A percentile compares a stretch with the other conserved stretches of the same genome.
These are phyloP conservation scores for Cenchrus purpureus DNA, from an alignment of 176 grass and related monocot genomes.

Conservation along the genomic window DNA sequence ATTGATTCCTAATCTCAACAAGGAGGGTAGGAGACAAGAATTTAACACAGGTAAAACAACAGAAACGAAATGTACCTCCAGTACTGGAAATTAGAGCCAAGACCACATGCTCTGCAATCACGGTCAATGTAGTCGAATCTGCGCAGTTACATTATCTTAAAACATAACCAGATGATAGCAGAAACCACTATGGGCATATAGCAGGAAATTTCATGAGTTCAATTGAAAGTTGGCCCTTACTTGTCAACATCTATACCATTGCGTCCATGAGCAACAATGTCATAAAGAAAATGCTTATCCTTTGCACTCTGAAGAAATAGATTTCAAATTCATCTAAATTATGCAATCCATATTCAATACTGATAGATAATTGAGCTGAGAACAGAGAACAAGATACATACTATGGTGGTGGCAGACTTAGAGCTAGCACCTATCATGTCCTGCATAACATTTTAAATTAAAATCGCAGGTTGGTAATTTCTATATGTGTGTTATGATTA, in stretches of 20 bases:
- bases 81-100: constrained; percentile 92
- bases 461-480: constrained; percentile 1
- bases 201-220: constrained; percentile 18
- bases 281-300: constrained; percentile 92
- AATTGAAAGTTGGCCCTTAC: constrained; percentile 44
- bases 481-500: neutral
- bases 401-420: constrained; percentile 51
- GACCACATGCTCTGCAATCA: constrained; percentile 91
- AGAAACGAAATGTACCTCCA: constrained; percentile 56
- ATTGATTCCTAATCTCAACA: constrained; percentile 4
- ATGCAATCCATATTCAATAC: constrained; percentile 6
- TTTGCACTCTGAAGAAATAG: constrained; percentile 63
- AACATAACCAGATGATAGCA: constrained; percentile 41
- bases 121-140: constrained; percentile 98
- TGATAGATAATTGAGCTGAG: neutral
- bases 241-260: constrained; percentile 99
- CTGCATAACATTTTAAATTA: constrained; percentile 31
- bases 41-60: constrained; percentile 4
- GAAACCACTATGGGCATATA: neutral
- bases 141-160: constrained; percentile 47
- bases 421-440: constrained; percentile 93
- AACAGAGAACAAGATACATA: constrained; percentile 47
- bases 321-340: constrained; percentile 35
- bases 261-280: constrained; percentile 97
- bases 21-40: neutral